Conservation (phyloP, 108 stramenopile genomes). For the Nitzschia palea region DNA sequence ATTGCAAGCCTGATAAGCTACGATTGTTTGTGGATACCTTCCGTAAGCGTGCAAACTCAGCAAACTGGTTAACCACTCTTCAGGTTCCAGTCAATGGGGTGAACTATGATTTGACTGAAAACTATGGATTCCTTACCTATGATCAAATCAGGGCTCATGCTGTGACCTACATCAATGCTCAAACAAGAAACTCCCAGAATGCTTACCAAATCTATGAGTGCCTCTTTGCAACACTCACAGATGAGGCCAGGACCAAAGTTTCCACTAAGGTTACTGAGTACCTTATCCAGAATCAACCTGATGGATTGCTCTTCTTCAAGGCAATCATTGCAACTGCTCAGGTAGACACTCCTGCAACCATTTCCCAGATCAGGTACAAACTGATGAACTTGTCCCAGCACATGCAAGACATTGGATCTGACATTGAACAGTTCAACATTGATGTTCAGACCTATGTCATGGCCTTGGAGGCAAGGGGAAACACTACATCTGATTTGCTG, state of each 20-base stretch:
- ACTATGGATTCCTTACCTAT: conserved; percentile 2
- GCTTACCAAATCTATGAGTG: not conserved
- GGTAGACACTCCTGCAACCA: conserved; percentile 31
- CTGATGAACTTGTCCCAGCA: conserved; percentile 13
- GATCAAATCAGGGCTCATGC: not conserved
- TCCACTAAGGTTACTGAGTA: not conserved
- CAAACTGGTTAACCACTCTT: not conserved
- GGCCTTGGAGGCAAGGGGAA: conserved; percentile 18
- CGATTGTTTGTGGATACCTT: not conserved
- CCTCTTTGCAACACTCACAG: conserved; percentile 10
- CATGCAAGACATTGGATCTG: conserved; percentile 16
- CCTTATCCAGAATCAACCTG: not conserved
- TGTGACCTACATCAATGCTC: not conserved
- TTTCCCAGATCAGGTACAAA: conserved; percentile 6
- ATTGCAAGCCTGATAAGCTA: not conserved
- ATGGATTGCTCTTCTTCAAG: conserved; percentile 28
- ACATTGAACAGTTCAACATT: conserved; percentile 38
- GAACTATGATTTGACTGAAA: not conserved
- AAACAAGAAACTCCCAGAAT: not conserved
- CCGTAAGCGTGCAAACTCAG: not conserved
- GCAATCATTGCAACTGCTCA: conserved; percentile 18
- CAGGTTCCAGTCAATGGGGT: not conserved
- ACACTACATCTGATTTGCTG: conserved; percentile 13
- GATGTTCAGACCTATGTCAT: conserved; percentile 14
- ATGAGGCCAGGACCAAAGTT: not conserved